These are phyloP conservation scores for Boletus vermiculosoides DNA, from an alignment of 768 basidiomycete genomes.

Conservation along the genomic window DNA sequence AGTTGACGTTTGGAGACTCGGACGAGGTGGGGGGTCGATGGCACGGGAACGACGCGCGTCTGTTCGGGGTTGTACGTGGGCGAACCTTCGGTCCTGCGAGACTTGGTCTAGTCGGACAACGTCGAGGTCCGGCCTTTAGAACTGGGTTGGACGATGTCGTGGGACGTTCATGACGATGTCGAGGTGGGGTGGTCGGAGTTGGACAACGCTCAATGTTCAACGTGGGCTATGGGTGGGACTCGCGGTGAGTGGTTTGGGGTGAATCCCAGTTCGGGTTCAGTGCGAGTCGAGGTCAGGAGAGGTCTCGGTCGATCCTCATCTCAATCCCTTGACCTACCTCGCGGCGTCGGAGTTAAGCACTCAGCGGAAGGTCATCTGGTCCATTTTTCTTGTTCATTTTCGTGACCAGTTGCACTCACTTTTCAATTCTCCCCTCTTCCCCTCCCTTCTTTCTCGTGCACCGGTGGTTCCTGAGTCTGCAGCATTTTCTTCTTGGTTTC, in stretches of 20 bases:
- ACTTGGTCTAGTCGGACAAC: not conserved
- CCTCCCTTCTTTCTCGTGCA: no score
- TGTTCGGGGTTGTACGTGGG: not conserved
- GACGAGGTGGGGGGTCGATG: not conserved
- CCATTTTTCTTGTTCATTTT: not conserved
- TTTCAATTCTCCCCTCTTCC: not conserved
- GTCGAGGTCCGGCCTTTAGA: not conserved
- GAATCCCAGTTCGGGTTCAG: no score
- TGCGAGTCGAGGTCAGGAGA: not conserved
- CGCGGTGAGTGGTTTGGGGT: no score
- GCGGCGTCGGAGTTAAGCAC: not conserved
- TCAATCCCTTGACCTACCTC: not conserved
- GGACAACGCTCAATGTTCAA: not conserved
- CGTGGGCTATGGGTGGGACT: not conserved
- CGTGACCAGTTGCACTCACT: not conserved
- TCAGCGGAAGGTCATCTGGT: slow-evolving; percentile 4
- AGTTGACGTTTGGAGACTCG: not conserved
- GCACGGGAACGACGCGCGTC: not conserved
- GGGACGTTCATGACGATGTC: not conserved
- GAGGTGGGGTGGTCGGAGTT: not conserved
- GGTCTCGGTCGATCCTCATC: not conserved
- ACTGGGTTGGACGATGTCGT: not conserved
- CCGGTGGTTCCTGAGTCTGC: no score
- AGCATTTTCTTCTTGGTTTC: no score
- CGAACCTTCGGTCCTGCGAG: not conserved